A percentile compares a stretch with the other conserved stretches of the same genome.
These are phyloP conservation scores for Pseudogymnoascus sp. DNA, from an alignment of 2,329 filamentous ascomycete species.

Conservation along the genomic window DNA sequence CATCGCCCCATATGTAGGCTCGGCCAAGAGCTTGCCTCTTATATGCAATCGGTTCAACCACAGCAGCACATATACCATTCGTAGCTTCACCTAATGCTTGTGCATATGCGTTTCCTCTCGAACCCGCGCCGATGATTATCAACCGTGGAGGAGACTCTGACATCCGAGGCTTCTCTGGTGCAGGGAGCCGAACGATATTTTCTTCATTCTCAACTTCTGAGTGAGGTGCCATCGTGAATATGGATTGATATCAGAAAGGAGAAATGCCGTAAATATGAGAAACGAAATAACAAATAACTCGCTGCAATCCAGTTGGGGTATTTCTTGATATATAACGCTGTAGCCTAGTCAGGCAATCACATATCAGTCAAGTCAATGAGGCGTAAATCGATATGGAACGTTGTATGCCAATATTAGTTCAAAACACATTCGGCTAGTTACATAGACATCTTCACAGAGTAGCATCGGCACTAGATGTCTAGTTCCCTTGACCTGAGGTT, in stretches of 20 bases:
- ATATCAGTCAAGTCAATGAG: neutral
- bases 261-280: neutral
- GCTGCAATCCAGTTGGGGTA: neutral
- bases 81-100: conserved; percentile 58
- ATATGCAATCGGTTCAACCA: conserved; percentile 75
- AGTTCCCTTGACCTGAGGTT: neutral
- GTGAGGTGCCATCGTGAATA: conserved; percentile 16
- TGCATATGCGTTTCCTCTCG: conserved; percentile 70
- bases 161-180: conserved; percentile 25
- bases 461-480: neutral
- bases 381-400: neutral
- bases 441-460: neutral
- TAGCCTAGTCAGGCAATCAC: neutral
- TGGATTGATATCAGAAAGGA: neutral
- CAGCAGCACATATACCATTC: conserved; percentile 63
- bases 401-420: neutral
- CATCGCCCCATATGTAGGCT: conserved; percentile 64
- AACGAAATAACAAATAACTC: neutral
- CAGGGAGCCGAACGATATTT: conserved; percentile 21
- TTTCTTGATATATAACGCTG: neutral
- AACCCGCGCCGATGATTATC: conserved; percentile 76
- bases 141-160: conserved; percentile 54
- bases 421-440: conserved; percentile 1
- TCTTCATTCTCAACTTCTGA: conserved; percentile 10
- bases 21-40: conserved; percentile 67